Conservation (phyloP, 352 stramenopile genomes). For the Phytophthora brassicae region DNA sequence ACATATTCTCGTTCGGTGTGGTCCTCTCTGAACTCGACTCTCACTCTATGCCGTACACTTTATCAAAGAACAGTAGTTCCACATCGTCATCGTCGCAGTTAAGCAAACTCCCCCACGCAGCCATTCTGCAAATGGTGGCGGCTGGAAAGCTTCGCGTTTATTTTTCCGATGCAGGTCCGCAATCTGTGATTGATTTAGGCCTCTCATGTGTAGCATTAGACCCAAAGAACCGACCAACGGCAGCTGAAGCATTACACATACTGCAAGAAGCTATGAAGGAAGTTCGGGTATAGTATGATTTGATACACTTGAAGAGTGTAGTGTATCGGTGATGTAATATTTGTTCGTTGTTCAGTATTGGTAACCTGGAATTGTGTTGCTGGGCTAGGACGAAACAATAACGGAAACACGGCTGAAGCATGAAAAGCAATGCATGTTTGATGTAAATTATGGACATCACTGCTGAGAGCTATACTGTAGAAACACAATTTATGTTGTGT, state of each 20-base stretch:
- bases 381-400: too few species aligned
- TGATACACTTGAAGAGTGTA: too few species aligned
- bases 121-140: conserved; percentile 51
- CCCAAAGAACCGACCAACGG: conserved; percentile 34
- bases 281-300: conserved; percentile 12
- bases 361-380: too few species aligned
- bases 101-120: conserved; percentile 35
- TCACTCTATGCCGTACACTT: conserved; percentile 33
- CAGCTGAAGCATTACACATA: conserved; percentile 44
- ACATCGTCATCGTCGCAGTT: conserved; percentile 8
- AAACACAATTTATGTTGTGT: too few species aligned
- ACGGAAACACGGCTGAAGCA: too few species aligned
- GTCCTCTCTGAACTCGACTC: conserved; percentile 43
- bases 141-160: conserved; percentile 36
- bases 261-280: conserved; percentile 35
- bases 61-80: conserved; percentile 21
- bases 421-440: too few species aligned
- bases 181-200: conserved; percentile 31
- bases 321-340: too few species aligned
- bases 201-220: conserved; percentile 40
- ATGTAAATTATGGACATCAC: too few species aligned
- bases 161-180: conserved; percentile 33
- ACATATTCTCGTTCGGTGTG: conserved; percentile 54
- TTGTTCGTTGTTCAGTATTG: too few species aligned
- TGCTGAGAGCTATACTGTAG: too few species aligned